phyloP scores from a whole-genome alignment of 1,284 basidiomycete species.

The Sparassis latifolia region DNA sequence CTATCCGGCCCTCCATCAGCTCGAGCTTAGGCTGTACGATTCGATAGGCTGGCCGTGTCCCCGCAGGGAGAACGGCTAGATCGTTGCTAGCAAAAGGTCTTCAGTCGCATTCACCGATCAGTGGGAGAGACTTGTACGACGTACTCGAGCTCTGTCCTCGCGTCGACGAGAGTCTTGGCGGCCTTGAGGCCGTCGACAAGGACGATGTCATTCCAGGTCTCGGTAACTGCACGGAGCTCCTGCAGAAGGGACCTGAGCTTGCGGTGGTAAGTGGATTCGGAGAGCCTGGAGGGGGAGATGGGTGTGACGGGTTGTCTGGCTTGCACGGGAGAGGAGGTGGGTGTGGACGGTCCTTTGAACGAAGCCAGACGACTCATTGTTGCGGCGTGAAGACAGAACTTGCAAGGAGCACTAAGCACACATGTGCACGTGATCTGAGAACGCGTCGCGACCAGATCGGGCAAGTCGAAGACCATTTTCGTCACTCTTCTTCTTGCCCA shows the following conservation, averaged over 20 bases:
- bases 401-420: too few species aligned
- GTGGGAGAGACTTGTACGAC: constrained; percentile 18
- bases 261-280: constrained; percentile 69
- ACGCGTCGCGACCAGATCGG: background rate
- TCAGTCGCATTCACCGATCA: background rate
- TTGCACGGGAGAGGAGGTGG: constrained; percentile 55
- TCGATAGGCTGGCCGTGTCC: constrained; percentile 46
- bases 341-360: constrained; percentile 71
- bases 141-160: constrained; percentile 74
- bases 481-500: background rate
- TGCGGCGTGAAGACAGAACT: background rate
- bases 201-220: constrained; percentile 74
- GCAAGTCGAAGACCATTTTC: background rate
- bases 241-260: constrained; percentile 56
- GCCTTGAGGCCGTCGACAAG: constrained; percentile 68
- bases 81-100: constrained; percentile 43
- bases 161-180: constrained; percentile 56
- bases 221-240: constrained; percentile 51
- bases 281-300: constrained; percentile 44
- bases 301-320: constrained; percentile 34
- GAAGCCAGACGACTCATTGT: constrained; percentile 55
- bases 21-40: constrained; percentile 57
- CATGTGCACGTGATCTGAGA: background rate
- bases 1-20: constrained; percentile 60
- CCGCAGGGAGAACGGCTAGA: constrained; percentile 43